Percentiles rank a stretch among this genome's conserved stretches.
Conservation (phyloP, 2,329 filamentous ascomycete species). For the Ceratocystiopsis minuta region DNA sequence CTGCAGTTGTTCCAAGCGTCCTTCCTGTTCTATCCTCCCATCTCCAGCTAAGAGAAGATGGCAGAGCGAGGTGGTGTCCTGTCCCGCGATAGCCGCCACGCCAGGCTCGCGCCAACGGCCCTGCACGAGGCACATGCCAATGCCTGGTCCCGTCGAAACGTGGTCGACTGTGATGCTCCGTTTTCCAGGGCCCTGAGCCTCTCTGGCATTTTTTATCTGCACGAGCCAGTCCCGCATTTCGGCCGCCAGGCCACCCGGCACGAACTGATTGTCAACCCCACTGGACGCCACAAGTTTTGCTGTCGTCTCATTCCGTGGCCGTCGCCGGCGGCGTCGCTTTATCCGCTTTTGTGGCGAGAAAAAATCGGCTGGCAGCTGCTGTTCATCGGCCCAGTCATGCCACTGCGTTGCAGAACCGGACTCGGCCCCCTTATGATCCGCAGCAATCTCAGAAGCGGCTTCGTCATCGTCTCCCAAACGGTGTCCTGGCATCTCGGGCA, state of each 20-base stretch:
- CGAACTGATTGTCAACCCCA: constrained; percentile 11
- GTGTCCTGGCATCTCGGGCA: too few species aligned
- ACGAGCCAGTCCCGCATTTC: constrained; percentile 27
- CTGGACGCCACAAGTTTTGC: too few species aligned
- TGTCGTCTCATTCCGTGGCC: neutral
- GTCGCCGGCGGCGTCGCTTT: neutral
- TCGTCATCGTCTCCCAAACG: neutral
- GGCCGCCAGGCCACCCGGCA: constrained; percentile 23
- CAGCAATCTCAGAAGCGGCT: too few species aligned
- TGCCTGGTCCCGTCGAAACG: neutral
- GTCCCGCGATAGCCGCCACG: too few species aligned
- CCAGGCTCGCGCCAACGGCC: neutral
- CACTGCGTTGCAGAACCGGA: too few species aligned
- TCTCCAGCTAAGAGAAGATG: constrained; percentile 12
- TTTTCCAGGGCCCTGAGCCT: constrained; percentile 2
- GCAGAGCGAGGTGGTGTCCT: neutral
- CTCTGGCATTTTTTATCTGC: constrained; percentile 19
- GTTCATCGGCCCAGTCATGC: too few species aligned
- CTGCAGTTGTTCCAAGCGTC: neutral
- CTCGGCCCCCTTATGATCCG: too few species aligned
- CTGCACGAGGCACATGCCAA: constrained; percentile 15
- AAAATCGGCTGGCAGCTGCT: constrained; percentile 5
- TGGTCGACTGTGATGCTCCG: neutral
- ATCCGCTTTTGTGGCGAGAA: constrained; percentile 10
- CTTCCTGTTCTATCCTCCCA: constrained; percentile 9